Evolutionary conservation across 495 filamentous ascomycete genomes (phyloP).

Genomic region (Podospora didyma): DNA sequence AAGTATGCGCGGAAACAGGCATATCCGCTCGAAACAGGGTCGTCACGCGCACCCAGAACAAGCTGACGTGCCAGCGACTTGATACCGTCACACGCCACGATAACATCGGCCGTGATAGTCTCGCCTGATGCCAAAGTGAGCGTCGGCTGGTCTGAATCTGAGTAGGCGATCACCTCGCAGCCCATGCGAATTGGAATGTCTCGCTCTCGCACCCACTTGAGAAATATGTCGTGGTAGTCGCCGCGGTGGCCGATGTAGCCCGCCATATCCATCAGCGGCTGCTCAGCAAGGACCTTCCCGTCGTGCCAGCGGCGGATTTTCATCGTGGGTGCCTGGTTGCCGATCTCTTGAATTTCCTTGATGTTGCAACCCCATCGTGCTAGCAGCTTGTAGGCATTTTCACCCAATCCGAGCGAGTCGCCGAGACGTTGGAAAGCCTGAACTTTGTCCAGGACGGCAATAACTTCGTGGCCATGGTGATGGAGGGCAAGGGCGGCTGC

Average conservation of each 20-base stretch:
- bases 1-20: conserved; percentile 48
- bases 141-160: conserved; percentile 30
- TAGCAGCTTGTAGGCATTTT: conserved; percentile 49
- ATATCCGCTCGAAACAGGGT: conserved; percentile 43
- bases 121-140: conserved; percentile 19
- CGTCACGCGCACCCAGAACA: conserved; percentile 43
- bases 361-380: conserved; percentile 41
- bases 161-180: conserved; percentile 42
- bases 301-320: conserved; percentile 49
- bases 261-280: conserved; percentile 56
- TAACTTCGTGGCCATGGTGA: conserved; percentile 47
- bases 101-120: conserved; percentile 25
- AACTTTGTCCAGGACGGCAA: conserved; percentile 45
- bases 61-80: conserved; percentile 42
- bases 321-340: conserved; percentile 52
- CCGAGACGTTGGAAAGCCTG: conserved; percentile 46
- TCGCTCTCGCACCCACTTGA: conserved; percentile 44
- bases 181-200: conserved; percentile 47
- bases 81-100: conserved; percentile 41
- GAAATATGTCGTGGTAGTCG: conserved; percentile 50
- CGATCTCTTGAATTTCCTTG: conserved; percentile 42
- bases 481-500: conserved; percentile 49
- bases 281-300: conserved; percentile 48
- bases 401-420: conserved; percentile 47
- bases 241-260: conserved; percentile 51